A percentile compares a stretch with the other conserved stretches of the same genome.
Evolutionary conservation across 345 rosid species (phyloP).

Genomic region (Aquilaria malaccensis): DNA sequence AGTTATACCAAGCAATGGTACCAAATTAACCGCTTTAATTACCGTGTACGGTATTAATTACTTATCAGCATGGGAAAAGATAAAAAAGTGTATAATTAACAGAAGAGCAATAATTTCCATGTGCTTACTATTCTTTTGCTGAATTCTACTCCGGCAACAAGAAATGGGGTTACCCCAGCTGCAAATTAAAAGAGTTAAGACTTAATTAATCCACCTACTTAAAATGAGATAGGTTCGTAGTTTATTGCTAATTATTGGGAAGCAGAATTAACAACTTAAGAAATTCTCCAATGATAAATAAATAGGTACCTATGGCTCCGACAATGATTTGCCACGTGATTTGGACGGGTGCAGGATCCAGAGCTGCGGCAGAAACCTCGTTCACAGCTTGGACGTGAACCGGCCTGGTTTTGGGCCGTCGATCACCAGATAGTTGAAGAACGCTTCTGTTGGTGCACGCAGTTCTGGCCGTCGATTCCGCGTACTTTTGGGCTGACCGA

Average conservation of each 20-base stretch:
- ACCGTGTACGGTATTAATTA: too few relatives aligned
- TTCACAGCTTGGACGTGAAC: constrained; percentile 25
- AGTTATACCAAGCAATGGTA: too few relatives aligned
- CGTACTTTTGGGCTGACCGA: neutral
- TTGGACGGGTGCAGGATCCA: constrained; percentile 31
- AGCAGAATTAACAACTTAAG: neutral
- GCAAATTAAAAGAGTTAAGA: constrained; percentile 15
- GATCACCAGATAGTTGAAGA: constrained; percentile 7
- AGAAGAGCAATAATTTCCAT: neutral
- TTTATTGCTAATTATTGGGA: too few relatives aligned
- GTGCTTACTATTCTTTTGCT: constrained; percentile 70
- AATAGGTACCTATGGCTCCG: constrained; percentile 53
- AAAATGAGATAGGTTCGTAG: too few relatives aligned
- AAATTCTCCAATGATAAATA: neutral
- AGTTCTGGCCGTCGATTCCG: constrained; percentile 22
- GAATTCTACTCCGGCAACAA: constrained; percentile 88
- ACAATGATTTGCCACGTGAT: constrained; percentile 73
- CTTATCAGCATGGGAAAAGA: neutral
- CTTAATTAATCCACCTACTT: too few relatives aligned
- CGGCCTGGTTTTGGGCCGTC: constrained; percentile 1
- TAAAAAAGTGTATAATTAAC: neutral
- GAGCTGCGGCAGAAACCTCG: constrained; percentile 25
- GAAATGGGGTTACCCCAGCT: constrained; percentile 76
- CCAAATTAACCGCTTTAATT: too few relatives aligned
- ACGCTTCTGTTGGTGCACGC: constrained; percentile 9